phyloP scores from a whole-genome alignment of 2,329 filamentous ascomycete species.

The Diaporthe vaccinii region DNA sequence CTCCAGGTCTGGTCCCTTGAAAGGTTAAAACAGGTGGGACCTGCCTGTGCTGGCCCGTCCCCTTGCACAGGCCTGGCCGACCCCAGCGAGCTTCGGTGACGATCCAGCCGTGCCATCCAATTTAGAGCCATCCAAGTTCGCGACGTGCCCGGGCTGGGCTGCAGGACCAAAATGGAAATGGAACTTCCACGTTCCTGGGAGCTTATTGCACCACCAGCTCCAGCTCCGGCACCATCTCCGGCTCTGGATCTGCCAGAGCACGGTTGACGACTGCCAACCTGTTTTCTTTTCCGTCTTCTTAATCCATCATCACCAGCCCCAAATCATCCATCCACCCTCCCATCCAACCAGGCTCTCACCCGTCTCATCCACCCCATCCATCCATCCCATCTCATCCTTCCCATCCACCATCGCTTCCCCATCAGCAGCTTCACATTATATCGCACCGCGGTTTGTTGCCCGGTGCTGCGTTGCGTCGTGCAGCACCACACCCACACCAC shows the following conservation, averaged over 20 bases:
- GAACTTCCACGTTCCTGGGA: constrained; percentile 34
- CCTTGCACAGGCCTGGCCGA: not conserved
- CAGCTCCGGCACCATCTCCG: constrained; percentile 4
- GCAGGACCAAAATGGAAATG: constrained; percentile 31
- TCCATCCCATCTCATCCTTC: not conserved
- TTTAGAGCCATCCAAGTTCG: constrained; percentile 32
- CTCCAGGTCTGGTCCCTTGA: not conserved
- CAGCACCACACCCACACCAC: not conserved
- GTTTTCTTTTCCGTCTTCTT: not conserved
- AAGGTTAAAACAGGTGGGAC: not conserved
- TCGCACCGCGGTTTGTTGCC: constrained; percentile 1
- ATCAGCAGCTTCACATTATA: constrained; percentile 2
- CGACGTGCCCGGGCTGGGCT: constrained; percentile 28
- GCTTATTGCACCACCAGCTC: constrained; percentile 40
- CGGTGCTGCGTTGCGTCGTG: constrained; percentile 3
- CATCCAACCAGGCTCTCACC: not conserved
- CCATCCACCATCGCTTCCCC: not conserved
- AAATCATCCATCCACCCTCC: not conserved
- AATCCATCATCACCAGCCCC: constrained; percentile 9
- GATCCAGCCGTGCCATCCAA: constrained; percentile 37
- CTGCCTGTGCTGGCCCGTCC: not conserved
- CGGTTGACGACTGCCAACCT: constrained; percentile 16
- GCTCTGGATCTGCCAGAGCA: constrained; percentile 18
- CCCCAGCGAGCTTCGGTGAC: constrained; percentile 30
- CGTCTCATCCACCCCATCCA: not conserved